Base-by-base conservation (phyloP, 2,329 filamentous ascomycete genomes). In the Colletotrichum chlorophyti region DNA sequence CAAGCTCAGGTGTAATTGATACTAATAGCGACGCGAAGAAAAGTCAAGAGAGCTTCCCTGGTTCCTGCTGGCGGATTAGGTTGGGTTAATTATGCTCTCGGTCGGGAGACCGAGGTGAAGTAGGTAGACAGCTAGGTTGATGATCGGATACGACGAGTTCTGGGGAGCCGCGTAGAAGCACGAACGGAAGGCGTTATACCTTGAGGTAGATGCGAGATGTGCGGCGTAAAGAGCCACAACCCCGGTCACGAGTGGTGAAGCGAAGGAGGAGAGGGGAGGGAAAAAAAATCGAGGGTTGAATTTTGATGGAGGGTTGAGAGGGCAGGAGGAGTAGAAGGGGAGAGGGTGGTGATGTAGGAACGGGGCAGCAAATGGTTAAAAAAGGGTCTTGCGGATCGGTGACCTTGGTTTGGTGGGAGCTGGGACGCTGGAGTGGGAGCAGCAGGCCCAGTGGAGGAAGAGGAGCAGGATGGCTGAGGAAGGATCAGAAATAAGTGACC, bases 321-420 rank as follows among this genome's bases (percentile, higher is more conserved):
- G 57, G 45, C 40, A 60, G 26, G 38, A 59, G 54, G 40, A 60
- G 42, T 37, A 58, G 48, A 54, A 61, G 55, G 49, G 59, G 38
- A 54, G 26, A 35, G 7, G 37, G n/a, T 53, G 29, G 34, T 37
- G 53, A 58, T 47, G 53, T 40, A 48, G 53, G 38, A n/a, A 60
- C 31, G 57, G 57, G 57, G 52, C 57, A 60, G 57, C 45, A 57
- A 60, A 45, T 57, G 57, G 57, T 60, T 60, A 60, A 60, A 60
- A 60, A 60, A 60, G 57, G 57, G 57, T 57, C 57, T 43, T 55
- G n/a, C 45, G 52, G 57, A 38, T 32, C 45, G 29, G 51, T 43
- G 49, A 51, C 45, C 24, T 45, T 60, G 40, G 37, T 54, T 40
- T 21, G 53, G 35, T 38, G 38, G 50, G 43, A 43, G 47, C 43